Percentiles rank a stretch among this genome's conserved stretches.
phyloP scores from a whole-genome alignment of 768 basidiomycete genomes.

The Piloderma croceum region DNA sequence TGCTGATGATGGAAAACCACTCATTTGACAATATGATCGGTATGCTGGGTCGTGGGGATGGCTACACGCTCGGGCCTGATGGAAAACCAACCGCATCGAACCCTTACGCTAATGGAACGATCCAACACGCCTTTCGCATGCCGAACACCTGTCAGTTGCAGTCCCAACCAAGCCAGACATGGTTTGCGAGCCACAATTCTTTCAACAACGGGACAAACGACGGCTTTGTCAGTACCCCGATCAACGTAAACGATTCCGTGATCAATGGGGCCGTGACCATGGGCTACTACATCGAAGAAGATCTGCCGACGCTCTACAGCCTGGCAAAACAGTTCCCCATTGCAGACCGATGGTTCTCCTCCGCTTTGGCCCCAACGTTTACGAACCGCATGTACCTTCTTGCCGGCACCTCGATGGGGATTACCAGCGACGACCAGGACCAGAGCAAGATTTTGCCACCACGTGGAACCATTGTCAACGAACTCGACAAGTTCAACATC shows the following conservation, averaged over 20 bases:
- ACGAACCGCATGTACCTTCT: constrained; percentile 26
- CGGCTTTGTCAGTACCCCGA: constrained; percentile 23
- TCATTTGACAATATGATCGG: constrained; percentile 28
- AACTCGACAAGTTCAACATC: constrained; percentile 18
- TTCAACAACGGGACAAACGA: constrained; percentile 11
- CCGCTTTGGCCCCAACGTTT: constrained; percentile 27
- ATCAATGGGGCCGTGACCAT: constrained; percentile 21
- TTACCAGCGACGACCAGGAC: constrained; percentile 22
- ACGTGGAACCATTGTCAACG: constrained; percentile 24
- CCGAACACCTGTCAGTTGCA: constrained; percentile 23
- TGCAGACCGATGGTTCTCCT: constrained; percentile 29
- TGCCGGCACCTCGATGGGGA: constrained; percentile 26
- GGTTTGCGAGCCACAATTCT: constrained; percentile 13
- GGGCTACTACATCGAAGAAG: constrained; percentile 18
- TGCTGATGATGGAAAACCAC: constrained; percentile 24
- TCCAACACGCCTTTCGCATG: constrained; percentile 21
- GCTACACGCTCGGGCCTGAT: constrained; percentile 16
- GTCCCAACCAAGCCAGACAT: constrained; percentile 17
- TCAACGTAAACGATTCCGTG: constrained; percentile 11
- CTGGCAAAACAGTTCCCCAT: constrained; percentile 22
- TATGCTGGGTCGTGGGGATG: constrained; percentile 13
- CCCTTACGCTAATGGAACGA: constrained; percentile 20
- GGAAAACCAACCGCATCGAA: constrained; percentile 16
- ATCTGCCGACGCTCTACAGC: constrained; percentile 19
- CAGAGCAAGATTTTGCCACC: constrained; percentile 15